Base-by-base conservation (phyloP, 768 basidiomycete species). In the Psilocybe sp. region DNA sequence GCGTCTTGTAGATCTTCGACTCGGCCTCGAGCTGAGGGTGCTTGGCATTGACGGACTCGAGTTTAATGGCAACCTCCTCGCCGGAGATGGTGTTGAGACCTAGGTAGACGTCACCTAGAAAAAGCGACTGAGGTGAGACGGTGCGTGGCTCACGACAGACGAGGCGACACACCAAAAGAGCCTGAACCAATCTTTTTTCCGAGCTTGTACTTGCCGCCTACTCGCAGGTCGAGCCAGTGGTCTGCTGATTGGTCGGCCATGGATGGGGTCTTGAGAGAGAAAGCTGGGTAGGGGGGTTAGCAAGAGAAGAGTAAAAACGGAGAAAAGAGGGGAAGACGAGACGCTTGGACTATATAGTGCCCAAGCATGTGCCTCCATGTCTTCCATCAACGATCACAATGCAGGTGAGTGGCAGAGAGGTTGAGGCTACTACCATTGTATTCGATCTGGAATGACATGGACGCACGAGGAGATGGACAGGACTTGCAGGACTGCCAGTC, bases 41-140 rank as follows among this genome's bases (percentile, higher is more conserved):
- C 72, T 99, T 99, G 60, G 97, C 97, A 72, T 99, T 99, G 70
- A 98, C 92, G 1, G 96, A 98, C 73, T 99, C 97, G 61, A 99
- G 91, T 74, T 99, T 99, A 81, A 99, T 99, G 66, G 94, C 97
- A 53, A 98, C 96, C 68, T 98, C 97, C 69, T 99, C 97, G 19
- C 96, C 96, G 14, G 96, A 98, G 67, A 98, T 98, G 76, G 98
- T 98, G 80, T 98, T 99, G 70, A 97, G 95, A 50, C 97, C 97
- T 54, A 98, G 91, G 69, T 98, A 98, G 72, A 99, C 98, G 67
- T 98, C 96, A 70, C 94, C 96, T 96, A 40, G 20, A 38, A 42
- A 36, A 39, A 44, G 16, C 33, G 7, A 34, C 15, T 46, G 42
- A 38, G 35, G 38, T 51, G 52, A 62, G 18, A 28, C 58, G 35